Base-by-base conservation (phyloP, 108 stramenopile species). In the Asterionellopsis glacialis region DNA sequence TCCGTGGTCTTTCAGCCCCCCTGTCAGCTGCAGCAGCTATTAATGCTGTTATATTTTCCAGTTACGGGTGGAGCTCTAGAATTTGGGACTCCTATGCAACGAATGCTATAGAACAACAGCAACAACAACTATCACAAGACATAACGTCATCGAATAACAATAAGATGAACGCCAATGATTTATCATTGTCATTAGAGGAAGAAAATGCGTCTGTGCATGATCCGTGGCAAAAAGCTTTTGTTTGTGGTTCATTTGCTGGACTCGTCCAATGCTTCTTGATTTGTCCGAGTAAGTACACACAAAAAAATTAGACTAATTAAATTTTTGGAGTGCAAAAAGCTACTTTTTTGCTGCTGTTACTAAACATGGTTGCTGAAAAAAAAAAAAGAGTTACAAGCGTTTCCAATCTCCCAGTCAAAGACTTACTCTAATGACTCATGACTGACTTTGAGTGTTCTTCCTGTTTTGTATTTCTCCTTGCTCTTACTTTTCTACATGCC, bases 41-140 rank as follows among this genome's bases (percentile, higher is more conserved):
- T 9, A 95, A 97, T 64, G 94, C 94, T 19, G 74, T 95, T 25
- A 81, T 91, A 60, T 97, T 97, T 77, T 65, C 85, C 9, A 72
- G 86, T 1, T 95, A 95, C 59, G 93, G 92, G 0, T 59, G 64
- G 25, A 80, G 83, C 23, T 79, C 85, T 1, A 70, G 88, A 53
- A 33, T 81, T 9, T 93, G 84, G 76, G 91, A 93, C 43, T 52
- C 73, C 44, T 64, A 73, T 22, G 51, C 74, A 55, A 7, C 5
- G 19, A 40, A 9, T 55, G 27, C 54, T 9, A 25, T 5, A 21
- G 15, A 15, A 13, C 11, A 15, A 11, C n/a, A n/a, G n/a, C n/a
- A n/a, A n/a, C n/a, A n/a, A n/a, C n/a, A n/a, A n/a, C n/a, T n/a
- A n/a, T n/a, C n/a, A n/a, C n/a, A n/a, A n/a, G n/a, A n/a, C n/a